phyloP scores from a whole-genome alignment of 148 eudicot species.

The Chenopodium quinoa region DNA sequence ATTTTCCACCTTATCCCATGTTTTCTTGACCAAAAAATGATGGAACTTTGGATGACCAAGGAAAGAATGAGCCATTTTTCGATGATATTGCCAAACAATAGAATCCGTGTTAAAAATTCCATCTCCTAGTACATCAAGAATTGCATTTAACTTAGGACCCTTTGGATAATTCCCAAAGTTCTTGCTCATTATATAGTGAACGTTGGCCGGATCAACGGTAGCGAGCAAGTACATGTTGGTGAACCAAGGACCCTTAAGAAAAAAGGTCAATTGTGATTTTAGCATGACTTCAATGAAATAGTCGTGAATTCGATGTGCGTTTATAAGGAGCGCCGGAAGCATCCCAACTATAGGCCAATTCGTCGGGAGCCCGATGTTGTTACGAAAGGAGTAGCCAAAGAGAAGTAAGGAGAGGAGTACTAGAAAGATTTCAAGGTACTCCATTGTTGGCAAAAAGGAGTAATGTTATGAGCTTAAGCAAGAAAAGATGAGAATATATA shows the following conservation, averaged over 20 bases:
- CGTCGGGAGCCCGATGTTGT: slow-evolving; percentile 31
- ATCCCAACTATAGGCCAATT: slow-evolving; percentile 54
- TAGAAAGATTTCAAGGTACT: slow-evolving; percentile 10
- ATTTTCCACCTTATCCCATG: slow-evolving; percentile 32
- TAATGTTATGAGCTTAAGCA: background rate
- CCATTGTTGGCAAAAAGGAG: slow-evolving; percentile 6
- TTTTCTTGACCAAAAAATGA: slow-evolving; percentile 31
- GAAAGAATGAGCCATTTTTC: slow-evolving; percentile 35
- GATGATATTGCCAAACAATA: slow-evolving; percentile 43
- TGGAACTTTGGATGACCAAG: slow-evolving; percentile 34
- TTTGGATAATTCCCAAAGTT: slow-evolving; percentile 55
- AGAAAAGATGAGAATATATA: too few relatives aligned
- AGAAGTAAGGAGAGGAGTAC: slow-evolving; percentile 5
- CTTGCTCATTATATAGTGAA: slow-evolving; percentile 52
- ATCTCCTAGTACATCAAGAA: slow-evolving; percentile 52
- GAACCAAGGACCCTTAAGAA: slow-evolving; percentile 58
- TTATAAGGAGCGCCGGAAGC: slow-evolving; percentile 42
- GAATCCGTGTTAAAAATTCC: slow-evolving; percentile 52
- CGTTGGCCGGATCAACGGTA: slow-evolving; percentile 42
- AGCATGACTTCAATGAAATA: slow-evolving; percentile 16
- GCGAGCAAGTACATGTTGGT: slow-evolving; percentile 38
- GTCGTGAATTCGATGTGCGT: slow-evolving; percentile 32
- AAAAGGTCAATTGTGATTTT: slow-evolving; percentile 26
- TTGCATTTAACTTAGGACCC: slow-evolving; percentile 40
- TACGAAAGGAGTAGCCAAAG: slow-evolving; percentile 10